Base-by-base conservation (phyloP, 306 rosid genomes). In the Vigna trinervia region DNA sequence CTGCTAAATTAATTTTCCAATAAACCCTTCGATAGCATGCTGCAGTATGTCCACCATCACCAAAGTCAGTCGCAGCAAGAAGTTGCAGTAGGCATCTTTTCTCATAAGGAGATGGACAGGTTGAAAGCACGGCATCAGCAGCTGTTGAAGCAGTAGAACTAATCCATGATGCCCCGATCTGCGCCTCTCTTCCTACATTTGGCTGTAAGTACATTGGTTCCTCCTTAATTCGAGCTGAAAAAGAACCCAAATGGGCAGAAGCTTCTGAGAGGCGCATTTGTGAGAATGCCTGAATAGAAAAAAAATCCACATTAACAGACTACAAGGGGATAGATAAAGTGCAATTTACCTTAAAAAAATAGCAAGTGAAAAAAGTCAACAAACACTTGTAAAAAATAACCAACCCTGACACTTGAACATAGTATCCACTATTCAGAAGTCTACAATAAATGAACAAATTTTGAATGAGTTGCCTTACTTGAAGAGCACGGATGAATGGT, bases 231-330 rank as follows among this genome's bases (percentile, higher is more conserved):
- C 97, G 91, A 50, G 88, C 90, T 77, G 97, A 90, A 87, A 94
- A 94, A 61, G 98, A 94, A 63, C 96, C 98, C 87, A 94, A 89
- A 83, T 94, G 98, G 9, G 97, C 98, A 51, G 95, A 89, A 74
- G 96, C 95, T 87, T 94, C 98, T 77, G 96, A 82, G 30, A 94
- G 88, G 54, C 97, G 97, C 98, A 94, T 90, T 88, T 94, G 98
- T 17, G 97, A 92, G 83, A 92, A 90, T 46, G 97, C 97, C 98
- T 92, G 84, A 67, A 60, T 39, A 74, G 58, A 34, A 5, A 32
- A 66, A 67, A 19, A 57, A 58, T 57, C 67, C 63, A 59, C 54
- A 47, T 63, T 39, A 41, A 75, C 61, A 45, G 7, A 52, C 11
- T 36, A 45, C 26, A 63, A 15, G 12, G 13, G 68, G 68, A 61